Base-by-base conservation (phyloP, 1,139 yeast genomes). In the Groenewaldozyma auringiensis region DNA sequence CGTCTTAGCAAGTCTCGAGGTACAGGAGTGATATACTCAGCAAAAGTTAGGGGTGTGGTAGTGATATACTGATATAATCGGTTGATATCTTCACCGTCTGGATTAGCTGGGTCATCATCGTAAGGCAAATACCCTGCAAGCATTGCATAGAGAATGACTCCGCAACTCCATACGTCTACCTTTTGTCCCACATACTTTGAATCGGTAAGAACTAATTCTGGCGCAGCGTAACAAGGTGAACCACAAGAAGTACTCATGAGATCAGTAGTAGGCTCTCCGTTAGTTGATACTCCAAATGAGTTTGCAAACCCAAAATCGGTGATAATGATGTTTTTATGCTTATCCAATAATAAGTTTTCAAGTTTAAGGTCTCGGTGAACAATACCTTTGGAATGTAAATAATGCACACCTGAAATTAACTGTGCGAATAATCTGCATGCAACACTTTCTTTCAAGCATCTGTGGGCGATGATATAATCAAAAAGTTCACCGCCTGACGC, bases 211-310 rank as follows among this genome's bases (percentile, higher is more conserved):
- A 92, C 98, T 50, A 92, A 70, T 64, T 92, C 98, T 0, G 98
- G 98, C 2, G 98, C 98, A 0, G 97, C 97, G 65, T 92, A 92
- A 65, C 98, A 89, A 0, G 98, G 98, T 4, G 96, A 86, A 1
- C 99, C 99, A 66, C 99, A 92, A 42, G 92, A 81, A 1, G 98
- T 92, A 62, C 82, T 83, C 98, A 92, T 92, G 46, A 87, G 70
- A 62, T 87, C 96, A 53, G 71, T 71, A 13, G 51, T 40, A 2
- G 49, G 43, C 6, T 42, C 46, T 16, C 45, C 50, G 9, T 45
- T 41, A 40, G 47, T 50, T 16, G 48, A 51, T 4, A 53, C 49
- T 49, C 76, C 75, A 67, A 87, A 92, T 37, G 94, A 82, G 66
- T 92, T 92, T 39, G 94, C 98, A 67, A 92, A 92, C 1, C 95